Conservation (phyloP, 2,329 filamentous ascomycete species). For the Teratosphaeria epicoccoides region DNA sequence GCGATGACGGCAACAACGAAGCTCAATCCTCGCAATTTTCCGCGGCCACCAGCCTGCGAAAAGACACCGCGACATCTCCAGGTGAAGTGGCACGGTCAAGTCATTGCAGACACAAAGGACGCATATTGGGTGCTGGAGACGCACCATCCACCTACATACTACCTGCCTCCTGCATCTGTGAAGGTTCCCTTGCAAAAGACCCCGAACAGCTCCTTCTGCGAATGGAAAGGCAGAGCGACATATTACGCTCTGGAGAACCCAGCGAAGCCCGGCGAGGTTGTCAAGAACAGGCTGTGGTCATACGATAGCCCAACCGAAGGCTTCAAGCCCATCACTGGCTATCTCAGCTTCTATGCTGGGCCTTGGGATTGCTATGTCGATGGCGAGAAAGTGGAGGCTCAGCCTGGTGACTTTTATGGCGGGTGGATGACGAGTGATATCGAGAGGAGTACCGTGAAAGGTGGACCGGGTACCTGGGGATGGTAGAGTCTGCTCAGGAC, state of each 20-base stretch:
- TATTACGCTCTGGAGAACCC: slow-evolving; percentile 44
- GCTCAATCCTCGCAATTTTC: slow-evolving; percentile 48
- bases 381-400: slow-evolving; percentile 48
- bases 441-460: slow-evolving; percentile 40
- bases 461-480: slow-evolving; percentile 31
- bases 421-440: slow-evolving; percentile 54
- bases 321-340: slow-evolving; percentile 45
- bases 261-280: slow-evolving; percentile 26
- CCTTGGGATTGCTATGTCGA: slow-evolving; percentile 55
- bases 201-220: slow-evolving; percentile 41
- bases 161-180: slow-evolving; percentile 44
- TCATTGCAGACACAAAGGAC: slow-evolving; percentile 48
- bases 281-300: slow-evolving; percentile 48
- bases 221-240: slow-evolving; percentile 52
- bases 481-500: slow-evolving; percentile 14
- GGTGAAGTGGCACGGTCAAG: slow-evolving; percentile 45
- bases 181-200: slow-evolving; percentile 39
- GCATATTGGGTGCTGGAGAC: slow-evolving; percentile 55
- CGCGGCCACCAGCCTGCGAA: slow-evolving; percentile 48
- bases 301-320: slow-evolving; percentile 45
- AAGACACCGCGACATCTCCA: slow-evolving; percentile 42
- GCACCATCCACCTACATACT: slow-evolving; percentile 54
- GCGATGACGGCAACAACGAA: slow-evolving; percentile 22
- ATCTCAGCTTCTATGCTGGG: slow-evolving; percentile 50
- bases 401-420: slow-evolving; percentile 54